Evolutionary conservation across 192 early-diverging fungal genomes (phyloP).

Genomic region (Lunasporangiospora selenospora): DNA sequence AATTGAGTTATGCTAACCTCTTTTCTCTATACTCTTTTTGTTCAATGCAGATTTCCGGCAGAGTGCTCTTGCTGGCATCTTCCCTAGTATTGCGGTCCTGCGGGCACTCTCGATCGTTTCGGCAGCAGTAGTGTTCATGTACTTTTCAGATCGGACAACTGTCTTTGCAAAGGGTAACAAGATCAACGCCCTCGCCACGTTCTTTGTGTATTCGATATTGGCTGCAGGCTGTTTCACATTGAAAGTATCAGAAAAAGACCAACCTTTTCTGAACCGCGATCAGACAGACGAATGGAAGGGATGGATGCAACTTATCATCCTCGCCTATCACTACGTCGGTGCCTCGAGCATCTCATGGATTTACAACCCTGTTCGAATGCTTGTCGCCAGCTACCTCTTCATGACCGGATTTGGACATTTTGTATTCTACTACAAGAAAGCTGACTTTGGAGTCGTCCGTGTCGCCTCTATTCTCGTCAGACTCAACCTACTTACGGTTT

Average conservation of each 20-base stretch:
- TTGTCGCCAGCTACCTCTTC: constrained; percentile 82
- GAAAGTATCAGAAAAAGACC: constrained; percentile 50
- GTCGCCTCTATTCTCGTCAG: constrained; percentile 68
- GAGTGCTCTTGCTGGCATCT: background rate
- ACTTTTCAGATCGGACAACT: constrained; percentile 71
- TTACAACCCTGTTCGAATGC: constrained; percentile 75
- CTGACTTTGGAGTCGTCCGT: constrained; percentile 69
- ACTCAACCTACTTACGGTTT: constrained; percentile 70
- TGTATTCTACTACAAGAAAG: constrained; percentile 73
- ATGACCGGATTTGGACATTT: constrained; percentile 88
- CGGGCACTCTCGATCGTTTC: constrained; percentile 60
- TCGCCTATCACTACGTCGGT: constrained; percentile 76
- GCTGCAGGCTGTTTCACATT: constrained; percentile 52
- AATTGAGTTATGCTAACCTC: too few relatives aligned
- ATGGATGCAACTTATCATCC: constrained; percentile 82
- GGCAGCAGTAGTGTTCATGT: constrained; percentile 63
- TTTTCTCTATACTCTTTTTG: background rate
- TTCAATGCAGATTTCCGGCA: constrained; percentile 9
- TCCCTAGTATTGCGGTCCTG: constrained; percentile 52
- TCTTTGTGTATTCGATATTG: too few relatives aligned
- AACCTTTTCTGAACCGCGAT: constrained; percentile 70
- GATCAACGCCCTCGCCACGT: constrained; percentile 53
- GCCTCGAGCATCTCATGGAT: constrained; percentile 67
- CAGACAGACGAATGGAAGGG: constrained; percentile 91
- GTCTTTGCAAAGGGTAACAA: constrained; percentile 75